Percentiles rank a stretch among this genome's conserved stretches.
phyloP scores from a whole-genome alignment of 805 yeast species.

The Danielozyma ontarioensis region DNA sequence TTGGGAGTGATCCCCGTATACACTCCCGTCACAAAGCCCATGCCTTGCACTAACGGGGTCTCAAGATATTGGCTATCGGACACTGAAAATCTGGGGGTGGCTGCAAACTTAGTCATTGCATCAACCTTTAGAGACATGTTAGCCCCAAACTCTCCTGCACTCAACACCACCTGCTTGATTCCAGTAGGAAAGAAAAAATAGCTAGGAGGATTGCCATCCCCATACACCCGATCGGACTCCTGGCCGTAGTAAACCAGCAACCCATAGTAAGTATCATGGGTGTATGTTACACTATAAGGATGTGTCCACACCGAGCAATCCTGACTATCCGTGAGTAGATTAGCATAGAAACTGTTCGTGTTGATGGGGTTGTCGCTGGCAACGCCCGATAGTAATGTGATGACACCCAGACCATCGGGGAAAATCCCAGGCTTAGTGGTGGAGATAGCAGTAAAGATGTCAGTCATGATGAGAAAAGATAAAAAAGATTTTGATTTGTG shows the following conservation, averaged over 20 bases:
- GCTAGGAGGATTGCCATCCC: slow-evolving; percentile 7
- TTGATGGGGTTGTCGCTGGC: slow-evolving; percentile 8
- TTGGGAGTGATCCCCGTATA: slow-evolving; percentile 16
- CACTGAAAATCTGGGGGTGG: slow-evolving; percentile 8
- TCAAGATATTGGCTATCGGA: slow-evolving; percentile 2
- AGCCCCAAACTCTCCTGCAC: slow-evolving; percentile 2
- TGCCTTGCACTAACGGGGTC: slow-evolving; percentile 12
- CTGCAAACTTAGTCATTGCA: slow-evolving; percentile 9
- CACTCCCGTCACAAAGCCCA: slow-evolving; percentile 12
- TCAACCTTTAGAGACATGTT: slow-evolving; percentile 2
- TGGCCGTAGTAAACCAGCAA: slow-evolving; percentile 9
- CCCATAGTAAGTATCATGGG: slow-evolving; percentile 4
- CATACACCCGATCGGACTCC: slow-evolving; percentile 8
- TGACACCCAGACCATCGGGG: slow-evolving; percentile 9
- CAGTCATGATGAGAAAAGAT: no score
- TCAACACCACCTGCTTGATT: slow-evolving; percentile 7
- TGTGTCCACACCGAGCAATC: slow-evolving; percentile 10
- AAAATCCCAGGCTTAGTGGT: slow-evolving; percentile 9
- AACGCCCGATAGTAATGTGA: slow-evolving; percentile 7
- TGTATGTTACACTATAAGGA: slow-evolving; percentile 10
- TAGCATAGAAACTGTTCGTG: slow-evolving; percentile 13
- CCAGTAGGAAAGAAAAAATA: slow-evolving; percentile 14
- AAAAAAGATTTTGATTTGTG: no score
- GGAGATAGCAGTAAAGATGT: slow-evolving; percentile 9
- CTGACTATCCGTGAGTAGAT: slow-evolving; percentile 9